Evolutionary conservation across 306 rosid species (phyloP).

Genomic region (Arachis stenosperma): DNA sequence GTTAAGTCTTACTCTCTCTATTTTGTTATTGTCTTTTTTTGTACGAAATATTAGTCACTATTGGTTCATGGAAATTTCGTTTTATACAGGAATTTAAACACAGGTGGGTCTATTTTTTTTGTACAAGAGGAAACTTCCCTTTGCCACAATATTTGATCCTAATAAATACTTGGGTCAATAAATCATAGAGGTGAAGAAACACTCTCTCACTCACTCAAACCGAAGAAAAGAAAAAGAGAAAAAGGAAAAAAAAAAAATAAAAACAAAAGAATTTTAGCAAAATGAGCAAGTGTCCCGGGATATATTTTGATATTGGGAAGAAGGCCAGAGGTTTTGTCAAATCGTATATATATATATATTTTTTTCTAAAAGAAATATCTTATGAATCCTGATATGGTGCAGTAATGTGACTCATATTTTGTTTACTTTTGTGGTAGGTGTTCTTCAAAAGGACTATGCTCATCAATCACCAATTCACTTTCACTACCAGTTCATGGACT

Average conservation of each 20-base stretch:
- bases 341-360: neutral
- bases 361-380: neutral
- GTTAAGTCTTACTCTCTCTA: conserved; percentile 38
- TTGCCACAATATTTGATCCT: conserved; percentile 38
- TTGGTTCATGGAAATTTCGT: conserved; percentile 58
- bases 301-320: conserved; percentile 61
- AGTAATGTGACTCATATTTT: conserved; percentile 39
- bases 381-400: neutral
- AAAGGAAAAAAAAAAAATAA: too few relatives aligned
- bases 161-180: conserved; percentile 47
- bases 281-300: conserved; percentile 59
- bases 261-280: conserved; percentile 6
- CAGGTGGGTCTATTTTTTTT: conserved; percentile 9
- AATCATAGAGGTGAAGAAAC: conserved; percentile 40
- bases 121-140: conserved; percentile 69
- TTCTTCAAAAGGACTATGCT: conserved; percentile 63
- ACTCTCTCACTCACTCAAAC: neutral
- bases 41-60: conserved; percentile 15
- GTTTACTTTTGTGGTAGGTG: conserved; percentile 49
- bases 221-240: too few relatives aligned
- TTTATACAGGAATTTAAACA: conserved; percentile 19
- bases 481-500: conserved; percentile 53
- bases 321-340: conserved; percentile 66
- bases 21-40: conserved; percentile 24
- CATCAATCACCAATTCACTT: conserved; percentile 49